Evolutionary conservation across 2,329 filamentous ascomycete species (phyloP), one percentile per base, ranked within the genome.

Genomic region (Fusarium secorum): DNA sequence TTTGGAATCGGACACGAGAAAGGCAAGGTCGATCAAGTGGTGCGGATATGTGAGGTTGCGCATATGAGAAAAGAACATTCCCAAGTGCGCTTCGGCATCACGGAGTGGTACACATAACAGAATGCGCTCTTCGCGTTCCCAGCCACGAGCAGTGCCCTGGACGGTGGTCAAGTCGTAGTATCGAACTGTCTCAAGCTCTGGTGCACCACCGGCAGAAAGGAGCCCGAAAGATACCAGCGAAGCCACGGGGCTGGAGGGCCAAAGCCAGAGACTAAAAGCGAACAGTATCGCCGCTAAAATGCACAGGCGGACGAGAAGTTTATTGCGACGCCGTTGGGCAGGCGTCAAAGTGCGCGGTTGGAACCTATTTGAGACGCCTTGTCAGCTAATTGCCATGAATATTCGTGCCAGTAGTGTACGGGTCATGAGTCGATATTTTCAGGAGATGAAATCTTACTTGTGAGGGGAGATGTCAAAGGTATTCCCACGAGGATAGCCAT

Each of bases 51-150:
- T 99, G 73, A 99, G 91, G 82, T 99, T 99, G 74, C 90, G 91
- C 64, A 99, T 86, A 79, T 99, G 97, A n/a, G 92, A 92, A 83
- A 99, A 99, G 87, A 99, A 98, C 95, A 99, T 98, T 68, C 91
- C 89, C 52, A 99, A 83, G 85, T 99, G 96, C 30, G 93, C 87
- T 77, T 97, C 91, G 48, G 96, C 96, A 81, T 99, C 97, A 81
- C 96, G 90, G 60, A 99, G 88, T 46, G 96, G 96, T 20, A 97
- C 96, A 81, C 96, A 98, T 63, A 99, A 88, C 35, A 99, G 86
- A 73, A 99, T 97, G 71, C 96, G 90, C 83, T 99, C 96, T 80
- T 97, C 96, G 65, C 94, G 88, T 81, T 98, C 95, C 96, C 96
- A 99, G 10, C 96, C 97, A 72, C 93, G 90, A 56, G 93, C 93